phyloP scores from a whole-genome alignment of 1,284 basidiomycete species.

The Pseudozyma thailandica region DNA sequence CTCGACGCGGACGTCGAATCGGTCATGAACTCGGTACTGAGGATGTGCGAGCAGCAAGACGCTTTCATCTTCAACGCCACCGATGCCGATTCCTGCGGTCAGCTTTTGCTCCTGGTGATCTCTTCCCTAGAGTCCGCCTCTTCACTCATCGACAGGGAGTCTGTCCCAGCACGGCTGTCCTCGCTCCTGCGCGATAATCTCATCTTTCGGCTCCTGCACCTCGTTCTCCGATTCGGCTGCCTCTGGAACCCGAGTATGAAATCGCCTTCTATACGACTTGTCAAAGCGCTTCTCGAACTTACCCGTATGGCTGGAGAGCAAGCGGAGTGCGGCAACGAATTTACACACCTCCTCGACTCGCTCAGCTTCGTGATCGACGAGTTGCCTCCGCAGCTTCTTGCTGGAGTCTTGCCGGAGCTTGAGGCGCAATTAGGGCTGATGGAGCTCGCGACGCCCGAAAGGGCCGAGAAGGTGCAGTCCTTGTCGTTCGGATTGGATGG shows the following conservation, averaged over 20 bases:
- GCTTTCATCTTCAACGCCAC: slow-evolving; percentile 40
- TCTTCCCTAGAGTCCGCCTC: slow-evolving; percentile 14
- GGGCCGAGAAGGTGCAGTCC: slow-evolving; percentile 18
- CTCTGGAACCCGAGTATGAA: slow-evolving; percentile 35
- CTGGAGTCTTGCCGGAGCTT: slow-evolving; percentile 14
- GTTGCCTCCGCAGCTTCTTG: slow-evolving; percentile 23
- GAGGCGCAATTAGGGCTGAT: slow-evolving; percentile 19
- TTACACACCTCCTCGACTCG: slow-evolving; percentile 32
- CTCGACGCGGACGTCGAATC: slow-evolving; percentile 13
- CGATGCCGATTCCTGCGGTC: slow-evolving; percentile 37
- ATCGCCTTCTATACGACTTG: slow-evolving; percentile 12
- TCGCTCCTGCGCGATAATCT: slow-evolving; percentile 3
- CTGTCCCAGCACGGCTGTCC: neutral
- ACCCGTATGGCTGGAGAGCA: slow-evolving; percentile 14
- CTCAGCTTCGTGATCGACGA: slow-evolving; percentile 47
- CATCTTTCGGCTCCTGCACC: slow-evolving; percentile 28
- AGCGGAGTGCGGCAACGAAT: slow-evolving; percentile 8
- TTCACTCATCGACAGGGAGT: neutral
- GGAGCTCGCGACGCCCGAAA: slow-evolving; percentile 20
- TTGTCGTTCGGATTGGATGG: slow-evolving; percentile 24
- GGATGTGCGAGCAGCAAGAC: slow-evolving; percentile 44
- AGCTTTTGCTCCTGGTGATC: slow-evolving; percentile 27
- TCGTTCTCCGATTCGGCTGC: slow-evolving; percentile 40
- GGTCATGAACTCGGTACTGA: slow-evolving; percentile 25
- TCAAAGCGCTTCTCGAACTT: slow-evolving; percentile 26